phyloP scores from a whole-genome alignment of 2,329 filamentous ascomycete species.

The Trichoderma sp. region DNA sequence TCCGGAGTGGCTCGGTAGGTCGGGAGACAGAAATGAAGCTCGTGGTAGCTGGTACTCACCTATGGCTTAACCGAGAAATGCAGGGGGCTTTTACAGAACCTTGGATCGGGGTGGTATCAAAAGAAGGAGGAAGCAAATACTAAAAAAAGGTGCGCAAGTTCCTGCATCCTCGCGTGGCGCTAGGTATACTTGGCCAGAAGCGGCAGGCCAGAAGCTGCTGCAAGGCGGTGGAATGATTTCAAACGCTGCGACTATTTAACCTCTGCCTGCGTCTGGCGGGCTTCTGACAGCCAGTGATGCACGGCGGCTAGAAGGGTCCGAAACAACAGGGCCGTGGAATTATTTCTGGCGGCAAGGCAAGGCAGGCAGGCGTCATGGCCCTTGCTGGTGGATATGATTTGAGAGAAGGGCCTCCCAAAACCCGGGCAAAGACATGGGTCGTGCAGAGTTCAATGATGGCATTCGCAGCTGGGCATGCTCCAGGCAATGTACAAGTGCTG shows the following conservation, averaged over 20 bases:
- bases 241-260: not conserved
- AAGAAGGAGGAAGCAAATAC: not conserved
- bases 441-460: not conserved
- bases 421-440: not conserved
- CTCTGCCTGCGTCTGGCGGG: not conserved
- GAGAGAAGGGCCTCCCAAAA: not conserved
- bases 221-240: not conserved
- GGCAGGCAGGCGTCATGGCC: not conserved
- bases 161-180: constrained; percentile 10
- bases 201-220: not conserved
- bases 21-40: not conserved
- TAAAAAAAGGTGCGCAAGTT: constrained; percentile 14
- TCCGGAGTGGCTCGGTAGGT: constrained; percentile 8
- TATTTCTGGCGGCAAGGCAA: constrained; percentile 4
- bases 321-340: constrained; percentile 9
- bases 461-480: not conserved
- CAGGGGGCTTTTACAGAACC: constrained; percentile 3
- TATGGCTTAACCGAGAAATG: not conserved
- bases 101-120: not conserved
- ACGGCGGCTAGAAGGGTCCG: not conserved
- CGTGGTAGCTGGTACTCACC: not conserved
- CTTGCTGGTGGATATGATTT: not conserved
- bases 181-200: not conserved
- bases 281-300: not conserved
- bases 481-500: not conserved